phyloP scores from a whole-genome alignment of 805 yeast species.

The Wickerhamomyces ciferrii region DNA sequence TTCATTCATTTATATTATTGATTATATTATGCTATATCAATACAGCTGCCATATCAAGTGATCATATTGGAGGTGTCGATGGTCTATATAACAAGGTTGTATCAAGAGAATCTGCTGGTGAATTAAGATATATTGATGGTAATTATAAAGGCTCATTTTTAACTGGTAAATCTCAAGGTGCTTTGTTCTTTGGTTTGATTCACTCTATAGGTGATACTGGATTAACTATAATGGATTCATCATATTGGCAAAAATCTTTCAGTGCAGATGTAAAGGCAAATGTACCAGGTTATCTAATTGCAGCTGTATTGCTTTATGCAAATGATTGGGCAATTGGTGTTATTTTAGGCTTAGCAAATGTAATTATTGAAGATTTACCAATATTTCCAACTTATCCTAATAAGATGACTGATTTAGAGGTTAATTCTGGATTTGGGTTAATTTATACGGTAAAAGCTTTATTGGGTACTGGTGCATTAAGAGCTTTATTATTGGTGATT shows the following conservation, averaged over 20 bases:
- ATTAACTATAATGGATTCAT: constrained; percentile 31
- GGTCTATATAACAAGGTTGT: constrained; percentile 32
- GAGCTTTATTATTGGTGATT: constrained; percentile 29
- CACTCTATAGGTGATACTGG: constrained; percentile 32
- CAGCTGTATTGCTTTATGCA: constrained; percentile 27
- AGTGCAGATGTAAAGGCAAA: constrained; percentile 30
- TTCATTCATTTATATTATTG: constrained; percentile 38
- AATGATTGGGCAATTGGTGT: constrained; percentile 32
- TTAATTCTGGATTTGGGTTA: constrained; percentile 31
- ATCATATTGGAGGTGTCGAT: constrained; percentile 35
- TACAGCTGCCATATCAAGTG: constrained; percentile 27
- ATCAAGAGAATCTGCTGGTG: constrained; percentile 21
- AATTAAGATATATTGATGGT: constrained; percentile 24
- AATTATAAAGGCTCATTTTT: constrained; percentile 26
- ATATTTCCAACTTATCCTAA: constrained; percentile 34
- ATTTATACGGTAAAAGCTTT: constrained; percentile 38
- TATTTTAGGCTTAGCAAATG: constrained; percentile 28
- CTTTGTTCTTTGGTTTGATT: constrained; percentile 23
- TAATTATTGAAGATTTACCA: constrained; percentile 24
- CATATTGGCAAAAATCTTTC: constrained; percentile 36
- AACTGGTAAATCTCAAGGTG: constrained; percentile 24
- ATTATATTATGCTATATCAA: constrained; percentile 27
- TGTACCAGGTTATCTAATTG: constrained; percentile 32
- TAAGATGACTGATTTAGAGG: constrained; percentile 28
- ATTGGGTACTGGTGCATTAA: constrained; percentile 35